Evolutionary conservation across 805 yeast genomes (phyloP), one percentile per base, ranked within the genome.

Genomic region (Kuraishia hungarica): DNA sequence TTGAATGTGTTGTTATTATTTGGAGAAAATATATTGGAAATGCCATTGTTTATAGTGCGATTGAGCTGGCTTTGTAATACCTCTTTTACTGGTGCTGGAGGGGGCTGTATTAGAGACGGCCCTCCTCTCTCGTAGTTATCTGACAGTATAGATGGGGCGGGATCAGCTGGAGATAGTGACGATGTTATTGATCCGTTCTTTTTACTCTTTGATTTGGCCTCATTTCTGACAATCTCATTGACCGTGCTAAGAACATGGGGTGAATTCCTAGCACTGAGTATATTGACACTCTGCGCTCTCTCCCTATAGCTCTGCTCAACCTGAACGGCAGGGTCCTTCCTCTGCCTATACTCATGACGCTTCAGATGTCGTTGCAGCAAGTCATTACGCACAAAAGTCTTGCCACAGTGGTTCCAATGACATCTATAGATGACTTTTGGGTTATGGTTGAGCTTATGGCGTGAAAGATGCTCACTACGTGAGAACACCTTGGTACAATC

Each of bases 361-460:
- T 71, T 64, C 60, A 67, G 57, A 63, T 82, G 76, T 66, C 87
- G 60, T 6, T 66, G 69, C 26, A 76, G 71, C 50, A 84, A 67
- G 63, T 84, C 90, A 55, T 74, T 76, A 48, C 90, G 67, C 0
- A 84, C 89, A 71, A 84, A 84, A 0, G 84, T 79, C 64, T 81
- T 82, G 1, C 74, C 71, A 63, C 90, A 84, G 2, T 70, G 68
- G 11, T 75, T 70, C 65, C 71, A 71, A 2, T 65, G 62, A 64
- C 90, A 84, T 24, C 71, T 72, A 62, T 75, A 83, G 11, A 84
- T 81, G 54, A 78, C 78, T 21, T 76, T 72, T 1, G 82, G 81
- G 55, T 76, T 73, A 59, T 84, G 89, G 63, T 84, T 84, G 53
- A 84, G 71, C 61, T 81, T 77, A 63, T 84, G 89, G 53, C 89